Evolutionary conservation across 345 rosid species (phyloP).

Genomic region (Dovyalis caffra): DNA sequence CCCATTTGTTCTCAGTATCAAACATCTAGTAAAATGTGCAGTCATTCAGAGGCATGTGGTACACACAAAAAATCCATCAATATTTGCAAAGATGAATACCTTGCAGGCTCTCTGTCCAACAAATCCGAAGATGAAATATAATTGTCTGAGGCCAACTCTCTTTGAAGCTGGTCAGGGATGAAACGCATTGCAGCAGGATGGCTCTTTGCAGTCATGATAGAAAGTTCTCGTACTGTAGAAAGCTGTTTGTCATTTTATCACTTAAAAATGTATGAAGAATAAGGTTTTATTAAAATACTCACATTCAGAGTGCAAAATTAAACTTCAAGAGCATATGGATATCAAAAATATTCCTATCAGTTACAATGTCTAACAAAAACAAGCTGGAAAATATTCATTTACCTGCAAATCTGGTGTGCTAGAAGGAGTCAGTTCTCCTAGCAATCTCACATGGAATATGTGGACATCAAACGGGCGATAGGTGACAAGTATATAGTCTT

Average conservation of each 20-base stretch:
- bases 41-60: conserved; percentile 30
- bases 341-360: neutral
- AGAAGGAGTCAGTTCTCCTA: conserved; percentile 76
- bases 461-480: conserved; percentile 92
- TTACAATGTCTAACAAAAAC: conserved; percentile 9
- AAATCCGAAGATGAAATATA: conserved; percentile 47
- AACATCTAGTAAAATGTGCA: conserved; percentile 56
- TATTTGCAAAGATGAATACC: conserved; percentile 44
- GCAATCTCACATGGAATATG: conserved; percentile 72
- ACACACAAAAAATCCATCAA: conserved; percentile 11
- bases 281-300: conserved; percentile 34
- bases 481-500: conserved; percentile 78
- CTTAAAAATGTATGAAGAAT: conserved; percentile 73
- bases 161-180: conserved; percentile 79
- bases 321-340: conserved; percentile 17
- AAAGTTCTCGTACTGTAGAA: conserved; percentile 99
- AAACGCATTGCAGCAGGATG: conserved; percentile 99
- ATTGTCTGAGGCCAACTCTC: conserved; percentile 46
- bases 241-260: conserved; percentile 99
- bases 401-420: conserved; percentile 85
- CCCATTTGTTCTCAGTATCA: conserved; percentile 89
- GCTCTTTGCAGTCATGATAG: conserved; percentile 99
- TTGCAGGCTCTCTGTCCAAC: conserved; percentile 69
- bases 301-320: conserved; percentile 21
- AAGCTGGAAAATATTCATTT: conserved; percentile 27